Base-by-base conservation (phyloP, 1,139 yeast species). In the Saccharomyces hybrid region DNA sequence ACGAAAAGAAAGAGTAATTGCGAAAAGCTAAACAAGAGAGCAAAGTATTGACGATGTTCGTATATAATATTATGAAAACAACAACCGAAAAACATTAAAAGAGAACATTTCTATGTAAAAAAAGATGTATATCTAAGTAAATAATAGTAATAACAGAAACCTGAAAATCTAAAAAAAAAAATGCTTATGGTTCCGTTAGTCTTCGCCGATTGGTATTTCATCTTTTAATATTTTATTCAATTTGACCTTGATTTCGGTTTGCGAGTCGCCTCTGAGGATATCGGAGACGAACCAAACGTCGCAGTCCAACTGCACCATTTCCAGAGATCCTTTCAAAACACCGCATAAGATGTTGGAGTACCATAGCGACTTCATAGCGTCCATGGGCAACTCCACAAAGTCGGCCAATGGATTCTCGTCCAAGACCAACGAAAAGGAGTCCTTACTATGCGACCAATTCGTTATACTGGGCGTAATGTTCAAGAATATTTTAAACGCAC, bases 161-260 rank as follows among this genome's bases (percentile, higher is more conserved):
- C 7, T 31, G 11, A 16, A 38, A 38, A 38, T 14, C 14, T 16
- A 4, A 8, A 38, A 8, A 38, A 38, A 38, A 38, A 16, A 16
- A 38, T n/a, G 42, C 42, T 38, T 16, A 38, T 9, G 13, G 0
- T 5, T 38, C 23, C 25, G 9, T n/a, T 16, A 90, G 63, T 91
- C 97, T 70, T 93, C 98, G 23, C 98, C 98, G 5, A 96, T 96
- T 6, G 99, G 99, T 49, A 93, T 86, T 73, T 93, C 99, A 68
- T 93, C 99, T 69, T 88, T 90, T 62, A 93, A 74, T 5, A 89
- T 79, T 65, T 79, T 84, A 53, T 84, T 75, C 63, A 93, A 75
- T 64, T 83, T 83, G 58, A 95, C 81, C 59, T 85, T 78, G 57
- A 93, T 72, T 66, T 91, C 98, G 0, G 97, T 91, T 46, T 74